A percentile compares a stretch with the other conserved stretches of the same genome.
Conservation (phyloP, 1,139 yeast genomes). For the Yamadazyma conglobata region DNA sequence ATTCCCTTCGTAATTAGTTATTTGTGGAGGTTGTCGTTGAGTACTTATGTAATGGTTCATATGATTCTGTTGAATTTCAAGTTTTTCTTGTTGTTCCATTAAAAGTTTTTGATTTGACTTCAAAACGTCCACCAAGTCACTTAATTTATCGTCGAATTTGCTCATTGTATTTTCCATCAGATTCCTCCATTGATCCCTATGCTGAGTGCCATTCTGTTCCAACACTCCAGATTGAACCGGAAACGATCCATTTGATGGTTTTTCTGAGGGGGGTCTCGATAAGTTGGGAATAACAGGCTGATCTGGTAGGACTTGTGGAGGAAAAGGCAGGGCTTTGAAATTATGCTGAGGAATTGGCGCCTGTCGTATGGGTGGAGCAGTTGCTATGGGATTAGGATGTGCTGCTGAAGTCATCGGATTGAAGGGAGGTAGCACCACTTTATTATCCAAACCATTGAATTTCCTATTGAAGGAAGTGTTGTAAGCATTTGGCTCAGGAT, state of each 20-base stretch:
- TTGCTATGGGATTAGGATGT: constrained; percentile 1
- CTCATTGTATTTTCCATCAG: constrained; percentile 44
- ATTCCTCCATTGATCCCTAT: constrained; percentile 41
- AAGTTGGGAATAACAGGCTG: too few relatives aligned
- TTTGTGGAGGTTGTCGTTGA: background rate
- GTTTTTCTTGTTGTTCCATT: constrained; percentile 21
- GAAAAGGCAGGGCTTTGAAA: too few relatives aligned
- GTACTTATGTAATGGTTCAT: constrained; percentile 3
- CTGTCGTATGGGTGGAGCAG: constrained; percentile 2
- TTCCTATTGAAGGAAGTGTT: too few relatives aligned
- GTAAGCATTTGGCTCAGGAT: constrained; percentile 6
- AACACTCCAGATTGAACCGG: too few relatives aligned
- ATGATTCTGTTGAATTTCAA: constrained; percentile 8
- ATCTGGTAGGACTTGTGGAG: too few relatives aligned
- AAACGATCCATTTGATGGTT: too few relatives aligned
- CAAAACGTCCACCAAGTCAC: constrained; percentile 38
- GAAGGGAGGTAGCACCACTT: constrained; percentile 6
- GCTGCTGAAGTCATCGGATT: constrained; percentile 1
- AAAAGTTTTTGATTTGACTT: constrained; percentile 30
- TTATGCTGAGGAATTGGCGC: constrained; percentile 1
- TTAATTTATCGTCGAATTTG: constrained; percentile 45
- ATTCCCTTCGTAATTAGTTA: background rate
- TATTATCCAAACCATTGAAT: constrained; percentile 2
- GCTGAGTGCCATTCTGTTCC: too few relatives aligned
- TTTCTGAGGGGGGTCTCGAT: too few relatives aligned